Evolutionary conservation across 23 red algal species (phyloP), one percentile per base, ranked within the genome.

Genomic region (Cyanidiococcus yangmingshanensis): DNA sequence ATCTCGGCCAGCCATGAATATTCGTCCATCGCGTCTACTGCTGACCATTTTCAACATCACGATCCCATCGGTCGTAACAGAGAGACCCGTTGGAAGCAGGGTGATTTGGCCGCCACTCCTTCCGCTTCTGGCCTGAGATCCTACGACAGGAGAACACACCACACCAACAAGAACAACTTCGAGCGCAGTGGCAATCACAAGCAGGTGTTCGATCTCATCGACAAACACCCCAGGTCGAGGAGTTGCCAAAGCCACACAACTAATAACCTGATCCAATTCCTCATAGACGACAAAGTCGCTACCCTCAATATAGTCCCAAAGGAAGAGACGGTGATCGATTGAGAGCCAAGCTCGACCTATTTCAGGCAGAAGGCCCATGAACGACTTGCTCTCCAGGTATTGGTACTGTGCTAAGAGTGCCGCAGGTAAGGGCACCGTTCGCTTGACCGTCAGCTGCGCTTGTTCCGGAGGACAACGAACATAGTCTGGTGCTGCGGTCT

Each of bases 1-100:
- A 82, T 95, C 90, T 1, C 79, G 74, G 7, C 90, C 90, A n/a
- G 82, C 85, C 80, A 95, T 77, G 67, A 95, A 95, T 67, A 95
- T 82, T 40, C 90, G 82, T 17, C 90, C 90, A 38, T 87, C 84
- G 37, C 68, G 40, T 17, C 81, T 80, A 37, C 84, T 77, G 63
- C 7, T 29, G 25, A 77, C 57, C 37, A 95, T 82, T 37, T 84
- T 88, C 41, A 95, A 83, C 90, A 95, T 87, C 37, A 77, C 77
- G 1, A 95, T 68, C 38, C 76, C 80, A 40, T 95, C 90, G 0
- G 90, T 95, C 1, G 90, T 37, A 36, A 95, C 82, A 40, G 85
- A 89, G 37, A 95, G 74, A 17, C 84, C 79, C 7, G 90, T 95
- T 15, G 90, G 90, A 31, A 88, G 36, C 12, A 95, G 54, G 12